phyloP scores from a whole-genome alignment of 768 basidiomycete genomes.

The Pleurotus ostreatus region DNA sequence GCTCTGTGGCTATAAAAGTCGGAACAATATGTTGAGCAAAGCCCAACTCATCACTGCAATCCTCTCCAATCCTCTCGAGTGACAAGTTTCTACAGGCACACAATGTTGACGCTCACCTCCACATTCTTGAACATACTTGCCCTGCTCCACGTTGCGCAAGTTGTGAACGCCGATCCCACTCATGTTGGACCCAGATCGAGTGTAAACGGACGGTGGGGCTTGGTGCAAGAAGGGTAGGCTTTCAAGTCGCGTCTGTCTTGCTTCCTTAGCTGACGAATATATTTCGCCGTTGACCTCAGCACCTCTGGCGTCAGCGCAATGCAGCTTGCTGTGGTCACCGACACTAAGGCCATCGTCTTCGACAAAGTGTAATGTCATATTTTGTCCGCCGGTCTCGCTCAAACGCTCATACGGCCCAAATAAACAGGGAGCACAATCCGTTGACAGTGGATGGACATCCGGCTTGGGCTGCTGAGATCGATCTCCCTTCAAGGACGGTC shows the following conservation, averaged over 20 bases:
- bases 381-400: neutral
- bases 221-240: conserved; percentile 12
- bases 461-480: conserved; percentile 42
- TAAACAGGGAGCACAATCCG: conserved; percentile 27
- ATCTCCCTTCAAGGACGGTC: conserved; percentile 33
- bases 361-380: conserved; percentile 2
- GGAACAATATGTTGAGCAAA: no score
- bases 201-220: conserved; percentile 6
- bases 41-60: no score
- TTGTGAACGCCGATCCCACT: no score
- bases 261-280: neutral
- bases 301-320: conserved; percentile 20
- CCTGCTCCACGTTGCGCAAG: no score
- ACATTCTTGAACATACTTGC: no score
- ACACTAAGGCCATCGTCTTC: conserved; percentile 19
- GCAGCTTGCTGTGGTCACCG: conserved; percentile 18
- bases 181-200: no score
- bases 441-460: conserved; percentile 35
- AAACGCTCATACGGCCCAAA: neutral
- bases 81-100: no score
- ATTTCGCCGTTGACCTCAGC: conserved; percentile 1
- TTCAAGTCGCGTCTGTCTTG: neutral
- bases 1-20: no score
- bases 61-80: no score
- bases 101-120: no score